Base-by-base conservation (phyloP, 441 rosid species). In the Bruguiera hainesii region DNA sequence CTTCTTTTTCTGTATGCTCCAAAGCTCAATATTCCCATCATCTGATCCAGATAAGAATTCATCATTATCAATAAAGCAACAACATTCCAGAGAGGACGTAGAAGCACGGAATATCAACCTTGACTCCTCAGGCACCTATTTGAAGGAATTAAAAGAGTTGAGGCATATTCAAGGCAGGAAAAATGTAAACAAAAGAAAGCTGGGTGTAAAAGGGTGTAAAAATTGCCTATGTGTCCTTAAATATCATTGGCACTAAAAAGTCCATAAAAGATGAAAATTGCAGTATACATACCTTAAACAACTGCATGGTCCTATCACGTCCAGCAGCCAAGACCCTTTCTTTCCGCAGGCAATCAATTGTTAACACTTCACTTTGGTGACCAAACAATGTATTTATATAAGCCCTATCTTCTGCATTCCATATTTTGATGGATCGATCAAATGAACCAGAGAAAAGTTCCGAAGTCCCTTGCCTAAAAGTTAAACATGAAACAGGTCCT, bases 391-490 rank as follows among this genome's bases (percentile, higher is more conserved):
- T 89, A 59, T 53, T 81, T 65, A 96, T 75, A 67, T 89, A 93
- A 56, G 97, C 84, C 77, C 91, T 90, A 66, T 96, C 99, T 64
- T 90, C 97, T 10, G 68, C 86, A 71, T 93, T 96, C 97, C 98
- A 96, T 70, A 86, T 84, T 83, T 93, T 93, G 72, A 90, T 78
- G 50, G 85, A 80, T 74, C 98, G 81, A 82, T 96, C 98, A 82
- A 81, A 96, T 57, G 99, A 96, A 81, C 98, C 99, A 81, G 99
- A 96, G 79, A 89, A 93, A 75, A 96, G 86, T 63, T 96, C 99
- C 0, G 90, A 50, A 56, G 92, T 83, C 50, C 97, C 98, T 60
- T 86, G 84, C 85, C 96, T 85, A 85, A 93, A 96, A 65, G 83
- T 80, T 71, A 95, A 79, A 76, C 96, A 85, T 46, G 99, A 92